A percentile compares a stretch with the other conserved stretches of the same genome.
These are phyloP conservation scores for Lactarius pseudohatsudake DNA, from an alignment of 768 basidiomycete species.

Conservation along the genomic window DNA sequence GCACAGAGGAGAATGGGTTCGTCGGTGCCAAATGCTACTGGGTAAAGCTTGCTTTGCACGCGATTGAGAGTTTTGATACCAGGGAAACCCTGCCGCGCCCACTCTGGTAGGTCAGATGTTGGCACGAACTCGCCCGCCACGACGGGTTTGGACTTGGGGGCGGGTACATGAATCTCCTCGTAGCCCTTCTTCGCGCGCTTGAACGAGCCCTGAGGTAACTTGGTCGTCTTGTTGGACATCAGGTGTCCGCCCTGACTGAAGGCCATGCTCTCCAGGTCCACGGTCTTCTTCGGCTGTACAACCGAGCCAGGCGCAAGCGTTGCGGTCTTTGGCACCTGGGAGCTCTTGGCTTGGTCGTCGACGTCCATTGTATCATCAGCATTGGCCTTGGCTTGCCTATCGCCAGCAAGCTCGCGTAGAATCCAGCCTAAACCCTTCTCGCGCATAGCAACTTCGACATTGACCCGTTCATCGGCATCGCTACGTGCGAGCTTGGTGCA, in stretches of 20 bases:
- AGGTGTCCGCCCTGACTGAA: constrained; percentile 95
- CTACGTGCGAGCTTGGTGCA: constrained; percentile 94
- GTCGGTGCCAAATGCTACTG: constrained; percentile 90
- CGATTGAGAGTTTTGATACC: constrained; percentile 80
- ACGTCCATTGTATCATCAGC: constrained; percentile 74
- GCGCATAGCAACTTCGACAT: constrained; percentile 97
- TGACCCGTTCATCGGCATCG: constrained; percentile 83
- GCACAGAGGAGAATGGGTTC: constrained; percentile 96
- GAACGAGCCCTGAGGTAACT: constrained; percentile 96
- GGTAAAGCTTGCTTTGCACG: constrained; percentile 90
- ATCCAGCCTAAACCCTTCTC: constrained; percentile 98
- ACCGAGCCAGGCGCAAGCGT: constrained; percentile 86
- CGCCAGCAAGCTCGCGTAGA: constrained; percentile 81
- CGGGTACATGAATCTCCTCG: constrained; percentile 96
- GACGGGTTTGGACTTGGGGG: constrained; percentile 75
- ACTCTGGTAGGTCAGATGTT: constrained; percentile 70
- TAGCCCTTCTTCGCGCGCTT: constrained; percentile 95
- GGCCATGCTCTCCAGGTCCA: constrained; percentile 94
- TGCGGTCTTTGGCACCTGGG: constrained; percentile 70
- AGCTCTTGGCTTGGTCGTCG: constrained; percentile 52
- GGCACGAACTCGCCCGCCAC: constrained; percentile 69
- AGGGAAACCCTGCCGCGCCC: constrained; percentile 86
- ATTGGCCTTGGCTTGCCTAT: constrained; percentile 58
- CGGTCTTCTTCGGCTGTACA: constrained; percentile 77
- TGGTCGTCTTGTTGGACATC: constrained; percentile 99